phyloP scores from a whole-genome alignment of 2,329 filamentous ascomycete genomes.

The Harringtonia lauricola region DNA sequence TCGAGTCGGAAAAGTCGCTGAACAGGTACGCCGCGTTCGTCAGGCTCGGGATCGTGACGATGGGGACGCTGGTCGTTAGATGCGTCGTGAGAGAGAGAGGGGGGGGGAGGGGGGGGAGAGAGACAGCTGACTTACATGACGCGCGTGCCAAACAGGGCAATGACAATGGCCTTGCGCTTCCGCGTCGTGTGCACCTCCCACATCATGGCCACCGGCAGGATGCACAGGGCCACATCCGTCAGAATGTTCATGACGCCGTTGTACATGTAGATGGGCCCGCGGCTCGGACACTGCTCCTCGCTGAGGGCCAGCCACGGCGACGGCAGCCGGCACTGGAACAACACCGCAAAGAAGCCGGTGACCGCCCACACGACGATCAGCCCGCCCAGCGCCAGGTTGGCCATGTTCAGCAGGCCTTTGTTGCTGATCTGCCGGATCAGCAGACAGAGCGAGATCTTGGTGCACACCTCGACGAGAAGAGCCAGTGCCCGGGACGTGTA shows the following conservation, averaged over 20 bases:
- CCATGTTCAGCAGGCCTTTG: not conserved
- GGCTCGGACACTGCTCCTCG: constrained; percentile 3
- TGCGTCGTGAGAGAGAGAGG: not conserved
- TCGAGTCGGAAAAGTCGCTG: constrained; percentile 5
- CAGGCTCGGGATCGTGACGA: constrained; percentile 6
- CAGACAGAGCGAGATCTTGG: constrained; percentile 4
- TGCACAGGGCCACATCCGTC: constrained; percentile 9
- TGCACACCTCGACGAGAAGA: not conserved
- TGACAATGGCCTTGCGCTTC: constrained; percentile 1
- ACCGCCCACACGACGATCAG: constrained; percentile 20
- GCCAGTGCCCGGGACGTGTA: not conserved
- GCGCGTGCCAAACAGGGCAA: constrained; percentile 3
- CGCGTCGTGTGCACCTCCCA: constrained; percentile 6
- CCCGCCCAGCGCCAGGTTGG: not conserved
- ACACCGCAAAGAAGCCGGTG: constrained; percentile 3
- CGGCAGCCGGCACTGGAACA: constrained; percentile 33
- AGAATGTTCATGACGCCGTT: constrained; percentile 7
- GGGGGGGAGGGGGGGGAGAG: not conserved
- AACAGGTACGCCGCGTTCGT: not conserved
- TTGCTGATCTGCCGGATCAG: constrained; percentile 1
- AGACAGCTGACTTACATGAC: constrained; percentile 1
- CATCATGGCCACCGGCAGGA: constrained; percentile 9
- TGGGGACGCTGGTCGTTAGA: constrained; percentile 1
- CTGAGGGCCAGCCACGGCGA: constrained; percentile 4
- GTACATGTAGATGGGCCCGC: constrained; percentile 5